Base-by-base conservation (phyloP, 148 eudicot species). In the Fagopyrum esculentum region DNA sequence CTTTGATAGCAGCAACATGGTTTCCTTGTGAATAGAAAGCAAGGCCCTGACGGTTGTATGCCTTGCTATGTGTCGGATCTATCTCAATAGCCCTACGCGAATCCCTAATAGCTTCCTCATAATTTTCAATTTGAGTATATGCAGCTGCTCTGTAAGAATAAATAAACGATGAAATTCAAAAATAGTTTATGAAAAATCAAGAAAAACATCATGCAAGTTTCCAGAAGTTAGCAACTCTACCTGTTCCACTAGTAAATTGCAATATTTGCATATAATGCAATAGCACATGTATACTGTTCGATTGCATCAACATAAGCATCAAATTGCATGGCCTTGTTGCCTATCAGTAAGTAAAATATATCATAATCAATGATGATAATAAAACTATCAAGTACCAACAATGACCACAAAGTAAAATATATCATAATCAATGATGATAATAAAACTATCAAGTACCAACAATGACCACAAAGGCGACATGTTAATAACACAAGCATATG, bases 181-280 rank as follows among this genome's bases (percentile, higher is more conserved):
- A 5, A 43, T 3, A 66, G 46, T 15, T 66, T 40, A 40, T 35
- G 6, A 66, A 55, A 56, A 3, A 45, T 9, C 6, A 48, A 15
- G 71, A 66, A 35, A 35, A n/a, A 12, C 9, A 66, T 40, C 43
- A 45, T 40, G 46, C 46, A 66, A 35, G 45, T 43, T 13, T 8
- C 43, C 54, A 71, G 48, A 71, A 22, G 73, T 3, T 12, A 71
- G 54, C 17, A 47, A 71, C 40, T 71, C 56, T 71, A 93, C 98
- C 98, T 89, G 91, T 93, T 93, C 84, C 98, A 89, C 80, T 91
- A 89, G 87, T 87, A 93, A 74, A 93, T 93, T 75, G 97, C 95
- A 82, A 91, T 88, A 75, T 81, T 88, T 80, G 79, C 90, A 84
- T 81, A 74, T 47, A 91, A 86, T 45, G 98, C 90, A 75, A 93